Percentiles rank a stretch among this genome's conserved stretches.
phyloP scores from a whole-genome alignment of 176 grass and related monocot genomes.

The Oryza rufipogon region DNA sequence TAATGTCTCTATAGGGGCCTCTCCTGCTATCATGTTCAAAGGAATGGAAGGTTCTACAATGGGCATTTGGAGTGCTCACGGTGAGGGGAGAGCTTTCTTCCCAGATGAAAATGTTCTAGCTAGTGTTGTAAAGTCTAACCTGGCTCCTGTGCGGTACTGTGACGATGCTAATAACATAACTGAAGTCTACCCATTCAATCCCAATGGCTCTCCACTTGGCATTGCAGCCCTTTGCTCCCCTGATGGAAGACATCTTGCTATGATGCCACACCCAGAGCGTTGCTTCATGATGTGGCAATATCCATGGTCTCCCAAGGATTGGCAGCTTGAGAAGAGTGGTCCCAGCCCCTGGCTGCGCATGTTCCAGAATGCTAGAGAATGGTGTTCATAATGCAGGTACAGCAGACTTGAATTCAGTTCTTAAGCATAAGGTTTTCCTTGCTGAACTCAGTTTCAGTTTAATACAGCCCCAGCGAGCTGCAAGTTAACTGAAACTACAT shows the following conservation, averaged over 20 bases:
- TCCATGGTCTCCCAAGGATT: conserved; percentile 90
- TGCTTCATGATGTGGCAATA: conserved; percentile 99
- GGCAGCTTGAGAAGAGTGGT: conserved; percentile 71
- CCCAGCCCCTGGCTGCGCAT: conserved; percentile 86
- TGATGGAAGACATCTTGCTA: conserved; percentile 84
- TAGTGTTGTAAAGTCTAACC: conserved; percentile 57
- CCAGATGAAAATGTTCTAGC: conserved; percentile 64
- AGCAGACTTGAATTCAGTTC: background rate
- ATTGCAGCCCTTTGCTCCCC: conserved; percentile 86
- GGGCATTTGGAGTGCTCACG: conserved; percentile 85
- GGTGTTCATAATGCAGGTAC: conserved; percentile 53
- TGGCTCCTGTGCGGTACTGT: conserved; percentile 78
- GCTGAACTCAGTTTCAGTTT: background rate
- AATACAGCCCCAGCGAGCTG: background rate
- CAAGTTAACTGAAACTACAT: background rate
- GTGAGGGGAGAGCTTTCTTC: conserved; percentile 82
- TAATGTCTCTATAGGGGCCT: conserved; percentile 67
- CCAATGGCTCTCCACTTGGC: conserved; percentile 88
- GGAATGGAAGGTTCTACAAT: conserved; percentile 86
- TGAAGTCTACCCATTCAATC: conserved; percentile 88
- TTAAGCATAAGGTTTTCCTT: background rate
- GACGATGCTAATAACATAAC: conserved; percentile 70
- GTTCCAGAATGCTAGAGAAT: conserved; percentile 95
- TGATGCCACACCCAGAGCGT: conserved; percentile 97
- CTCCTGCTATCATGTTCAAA: conserved; percentile 84